phyloP scores from a whole-genome alignment of 78 protist species.

The Dictyostelium firmibasis region DNA sequence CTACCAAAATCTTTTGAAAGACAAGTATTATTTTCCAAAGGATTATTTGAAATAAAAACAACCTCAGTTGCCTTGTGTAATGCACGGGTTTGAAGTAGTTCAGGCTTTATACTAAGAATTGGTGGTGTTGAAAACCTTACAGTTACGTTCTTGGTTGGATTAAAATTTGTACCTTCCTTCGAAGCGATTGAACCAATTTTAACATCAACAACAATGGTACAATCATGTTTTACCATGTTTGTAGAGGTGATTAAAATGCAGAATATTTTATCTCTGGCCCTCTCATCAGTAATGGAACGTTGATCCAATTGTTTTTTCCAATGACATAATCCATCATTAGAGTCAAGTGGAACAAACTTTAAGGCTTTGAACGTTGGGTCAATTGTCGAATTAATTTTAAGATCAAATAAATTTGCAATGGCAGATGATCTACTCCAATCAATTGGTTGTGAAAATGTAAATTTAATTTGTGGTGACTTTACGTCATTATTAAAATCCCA shows the following conservation, averaged over 20 bases:
- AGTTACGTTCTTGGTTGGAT: too few relatives aligned
- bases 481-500: neutral
- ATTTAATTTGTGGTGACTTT: constrained; percentile 1
- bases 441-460: neutral
- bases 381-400: neutral
- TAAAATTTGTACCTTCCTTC: neutral
- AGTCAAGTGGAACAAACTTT: neutral
- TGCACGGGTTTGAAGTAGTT: neutral
- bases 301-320: neutral
- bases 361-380: neutral
- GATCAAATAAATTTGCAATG: neutral
- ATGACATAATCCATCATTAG: neutral
- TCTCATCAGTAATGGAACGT: neutral
- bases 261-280: neutral
- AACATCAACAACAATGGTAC: neutral
- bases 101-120: neutral
- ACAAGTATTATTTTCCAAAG: neutral
- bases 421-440: neutral
- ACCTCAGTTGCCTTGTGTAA: neutral
- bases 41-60: neutral
- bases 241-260: neutral
- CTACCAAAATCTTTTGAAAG: neutral
- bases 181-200: neutral
- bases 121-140: neutral
- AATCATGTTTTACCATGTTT: neutral